Evolutionary conservation across 805 yeast species (phyloP), one percentile per base, ranked within the genome.

Genomic region (Metschnikowia gelsemii): DNA sequence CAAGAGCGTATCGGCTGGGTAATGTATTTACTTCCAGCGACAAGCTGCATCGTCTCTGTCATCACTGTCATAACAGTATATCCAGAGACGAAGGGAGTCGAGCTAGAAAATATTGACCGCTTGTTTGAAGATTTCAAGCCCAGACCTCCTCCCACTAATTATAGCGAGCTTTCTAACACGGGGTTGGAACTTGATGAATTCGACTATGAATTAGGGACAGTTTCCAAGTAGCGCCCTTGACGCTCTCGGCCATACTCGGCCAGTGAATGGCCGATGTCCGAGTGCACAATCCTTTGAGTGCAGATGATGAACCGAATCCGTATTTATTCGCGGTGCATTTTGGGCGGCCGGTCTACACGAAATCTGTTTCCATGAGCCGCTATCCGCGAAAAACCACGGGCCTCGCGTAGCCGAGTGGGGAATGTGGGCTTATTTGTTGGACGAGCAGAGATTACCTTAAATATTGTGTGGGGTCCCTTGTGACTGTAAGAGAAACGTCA

Each of bases 51-150:
- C 8, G 43, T 65, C 2, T 63, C 70, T 12, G 58, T 66, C 6
- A 8, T 59, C 4, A 65, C 64, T 28, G 75, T 70, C 31, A 40
- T 56, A 24, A 42, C 56, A 27, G 64, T 58, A 41, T 70, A 66
- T 46, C 75, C 75, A 1, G 75, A 70, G 46, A 70, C 75, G 13
- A 70, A 67, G 49, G 73, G 73, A 3, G 59, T 67, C 13, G 75
- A 70, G 50, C 55, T 70, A 30, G 75, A 70, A 50, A 66, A 69
- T 33, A 68, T 70, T 13, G 74, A 70, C 49, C 34, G 49, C 22
- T 59, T 68, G 17, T 69, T 70, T 49, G 65, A 58, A 19, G 66
- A 63, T 34, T 66, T 58, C 45, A 39, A 28, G 12, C 61, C 63
- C 42, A 49, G 49, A 13, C 49, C 49, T 13, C 52, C 53, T 17